A percentile compares a stretch with the other conserved stretches of the same genome.
These are phyloP conservation scores for Podospora pseudocomata DNA, from an alignment of 495 filamentous ascomycete species.

Conservation along the genomic window DNA sequence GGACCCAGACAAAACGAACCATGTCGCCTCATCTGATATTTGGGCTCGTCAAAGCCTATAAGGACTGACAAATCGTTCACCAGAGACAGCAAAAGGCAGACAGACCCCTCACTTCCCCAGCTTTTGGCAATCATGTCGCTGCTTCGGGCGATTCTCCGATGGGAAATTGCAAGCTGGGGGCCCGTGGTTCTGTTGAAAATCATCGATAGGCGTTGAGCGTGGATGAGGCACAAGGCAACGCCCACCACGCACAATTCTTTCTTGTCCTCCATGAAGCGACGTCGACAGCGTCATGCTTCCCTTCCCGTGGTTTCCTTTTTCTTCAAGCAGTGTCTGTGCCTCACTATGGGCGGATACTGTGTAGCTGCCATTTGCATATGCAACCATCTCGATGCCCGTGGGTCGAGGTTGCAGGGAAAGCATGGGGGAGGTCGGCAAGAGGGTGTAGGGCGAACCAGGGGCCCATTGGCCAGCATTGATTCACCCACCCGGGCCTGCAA, in stretches of 20 bases:
- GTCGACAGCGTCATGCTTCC: constrained; percentile 2
- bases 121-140: not conserved
- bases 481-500: constrained; percentile 7
- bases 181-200: no score
- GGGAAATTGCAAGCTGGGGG: constrained; percentile 6
- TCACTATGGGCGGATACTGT: constrained; percentile 21
- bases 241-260: not conserved
- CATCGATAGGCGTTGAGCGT: not conserved
- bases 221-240: not conserved
- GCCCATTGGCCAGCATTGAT: constrained; percentile 25
- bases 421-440: constrained; percentile 16
- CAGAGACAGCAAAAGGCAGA: not conserved
- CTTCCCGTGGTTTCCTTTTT: not conserved
- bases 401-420: constrained; percentile 22
- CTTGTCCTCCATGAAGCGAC: not conserved
- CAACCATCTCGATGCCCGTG: constrained; percentile 25
- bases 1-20: not conserved
- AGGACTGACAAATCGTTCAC: constrained; percentile 6
- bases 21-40: constrained; percentile 3
- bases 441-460: constrained; percentile 21
- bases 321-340: constrained; percentile 18
- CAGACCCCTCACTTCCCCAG: not conserved
- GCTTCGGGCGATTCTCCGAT: constrained; percentile 3
- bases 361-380: constrained; percentile 18
- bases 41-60: constrained; percentile 4